Base-by-base conservation (phyloP, 139 green algal species). In the Chlorella sp. region DNA sequence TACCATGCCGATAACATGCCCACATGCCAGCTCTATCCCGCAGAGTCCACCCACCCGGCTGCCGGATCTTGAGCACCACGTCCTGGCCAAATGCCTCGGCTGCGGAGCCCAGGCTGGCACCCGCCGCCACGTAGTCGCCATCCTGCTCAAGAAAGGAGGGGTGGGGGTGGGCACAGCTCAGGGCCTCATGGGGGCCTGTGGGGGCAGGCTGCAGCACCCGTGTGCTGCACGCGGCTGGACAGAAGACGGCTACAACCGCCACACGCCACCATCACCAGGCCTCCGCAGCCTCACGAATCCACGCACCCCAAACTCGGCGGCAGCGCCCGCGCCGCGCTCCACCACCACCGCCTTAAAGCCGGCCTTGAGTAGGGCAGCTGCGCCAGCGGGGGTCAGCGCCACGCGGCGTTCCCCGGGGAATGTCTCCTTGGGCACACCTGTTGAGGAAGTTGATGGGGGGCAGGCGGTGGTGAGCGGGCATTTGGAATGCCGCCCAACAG, bases 271-370 rank as follows among this genome's bases (percentile, higher is more conserved):
- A n/a, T n/a, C n/a, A n/a, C n/a, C n/a, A n/a, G n/a, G n/a, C n/a
- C n/a, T n/a, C n/a, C n/a, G n/a, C n/a, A n/a, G n/a, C n/a, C n/a
- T n/a, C n/a, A n/a, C n/a, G n/a, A n/a, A n/a, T n/a, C n/a, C 6
- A 7, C 88, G 78, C 48, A 96, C 92, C 62, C 83, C 90, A 83
- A 97, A 97, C 54, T 95, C 88, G 24, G 94, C 86, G 1, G 67
- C 69, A 16, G 87, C 84, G 74, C 95, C 95, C 17, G 95, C 95
- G 32, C 92, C 93, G 13, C 62, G 76, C 85, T 97, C 88, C 1
- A 98, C 90, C 3, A 92, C 24, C 13, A 97, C 88, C 24, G 84
- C 81, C 51, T 92, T 92, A 84, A 98, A 98, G 32, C 95, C 95
- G 2, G 82, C 84, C 83, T 97, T 96, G n/a, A 90, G 76, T 51